Base-by-base conservation (phyloP, 2,329 filamentous ascomycete genomes). In the Talaromyces sp. region DNA sequence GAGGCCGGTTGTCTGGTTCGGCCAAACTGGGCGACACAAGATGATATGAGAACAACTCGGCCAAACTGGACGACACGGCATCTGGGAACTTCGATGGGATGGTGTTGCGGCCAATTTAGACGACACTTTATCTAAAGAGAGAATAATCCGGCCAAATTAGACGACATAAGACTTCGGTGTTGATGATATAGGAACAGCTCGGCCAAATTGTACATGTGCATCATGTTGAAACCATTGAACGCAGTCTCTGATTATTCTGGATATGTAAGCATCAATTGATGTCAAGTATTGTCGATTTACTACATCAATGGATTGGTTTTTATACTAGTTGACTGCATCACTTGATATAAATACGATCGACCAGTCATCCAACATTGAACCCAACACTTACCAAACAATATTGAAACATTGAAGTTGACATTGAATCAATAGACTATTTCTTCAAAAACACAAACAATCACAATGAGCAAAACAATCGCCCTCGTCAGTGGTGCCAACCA, bases 401-500 rank as follows among this genome's bases (percentile, higher is more conserved):
- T 4, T 47, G 13, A 19, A 47, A 22, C 9, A 22, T 19, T 10
- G 13, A 22, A 22, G 22, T 22, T 22, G 22, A 22, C 22, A 42
- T n/a, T 15, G 17, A 47, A 47, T 10, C 44, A 47, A 47, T 19
- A 13, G 4, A 25, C 11, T 25, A 47, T 22, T 10, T 25, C 3
- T 10, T 25, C n/a, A 11, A 44, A 13, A 25, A 25, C 19, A 44
- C 17, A 44, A 44, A 22, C 10, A 22, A 22, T 22, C 22, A 44
- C 17, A 44, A 47, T 47, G 44, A 47, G n/a, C 44, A 47, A 47
- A 25, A 47, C 44, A 25, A 6, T 63, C 28, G 61, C 55, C 49
- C 39, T 63, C 36, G 60, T 63, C 42, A 63, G 53, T 32, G 61
- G 61, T 42, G 61, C 58, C 22, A 63, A 63, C 55, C 57, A 63